These are phyloP conservation scores for Cronartium quercuum DNA, from an alignment of 1,284 basidiomycete species.

Conservation along the genomic window DNA sequence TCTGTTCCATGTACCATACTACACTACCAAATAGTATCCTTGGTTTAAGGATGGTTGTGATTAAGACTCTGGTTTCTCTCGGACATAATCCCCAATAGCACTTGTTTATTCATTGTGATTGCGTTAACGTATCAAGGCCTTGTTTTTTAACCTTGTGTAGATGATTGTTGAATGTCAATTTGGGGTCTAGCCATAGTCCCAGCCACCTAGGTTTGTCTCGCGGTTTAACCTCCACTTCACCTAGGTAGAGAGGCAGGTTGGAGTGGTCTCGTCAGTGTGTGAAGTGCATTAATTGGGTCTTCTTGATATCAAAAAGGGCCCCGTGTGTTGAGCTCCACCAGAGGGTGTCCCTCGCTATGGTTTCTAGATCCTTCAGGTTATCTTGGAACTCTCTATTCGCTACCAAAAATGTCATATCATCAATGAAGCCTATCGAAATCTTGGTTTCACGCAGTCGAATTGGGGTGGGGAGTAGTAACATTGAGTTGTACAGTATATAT, in stretches of 20 bases:
- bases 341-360: not conserved
- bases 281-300: conserved; percentile 9
- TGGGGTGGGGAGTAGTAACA: not conserved
- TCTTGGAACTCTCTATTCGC: not conserved
- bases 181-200: not conserved
- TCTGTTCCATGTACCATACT: too few species aligned
- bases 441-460: not conserved
- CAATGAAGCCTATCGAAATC: conserved; percentile 15
- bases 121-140: not conserved
- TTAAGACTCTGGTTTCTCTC: not conserved
- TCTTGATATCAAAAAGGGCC: conserved; percentile 18
- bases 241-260: not conserved
- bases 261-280: not conserved
- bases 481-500: conserved; percentile 15
- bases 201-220: not conserved
- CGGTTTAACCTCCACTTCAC: not conserved
- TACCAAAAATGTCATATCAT: conserved; percentile 6
- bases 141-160: not conserved
- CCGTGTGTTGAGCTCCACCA: not conserved
- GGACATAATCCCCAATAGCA: not conserved
- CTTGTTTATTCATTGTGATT: not conserved
- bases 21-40: conserved; percentile 1
- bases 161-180: not conserved
- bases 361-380: not conserved
- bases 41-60: not conserved